Base-by-base conservation (phyloP, 2,329 filamentous ascomycete genomes). In the Colletotrichum sp. region DNA sequence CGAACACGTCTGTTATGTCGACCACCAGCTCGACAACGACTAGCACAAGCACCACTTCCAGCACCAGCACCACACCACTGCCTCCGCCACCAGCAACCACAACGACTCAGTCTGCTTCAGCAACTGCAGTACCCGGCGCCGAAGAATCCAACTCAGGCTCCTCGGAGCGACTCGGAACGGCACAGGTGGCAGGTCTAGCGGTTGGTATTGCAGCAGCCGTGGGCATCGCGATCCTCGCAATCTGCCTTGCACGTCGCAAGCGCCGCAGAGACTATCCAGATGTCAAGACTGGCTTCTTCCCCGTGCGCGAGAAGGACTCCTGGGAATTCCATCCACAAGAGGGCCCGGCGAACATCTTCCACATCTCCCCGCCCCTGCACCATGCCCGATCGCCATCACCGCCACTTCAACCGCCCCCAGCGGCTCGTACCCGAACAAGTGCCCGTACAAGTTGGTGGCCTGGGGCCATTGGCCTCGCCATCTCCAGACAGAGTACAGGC, bases 191-290 rank as follows among this genome's bases (percentile, higher is more conserved):
- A 30, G 77, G 77, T 13, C 62, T 78, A 9, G 56, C 77, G 15
- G 75, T 78, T 16, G 77, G 77, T 28, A 43, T 78, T 15, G 75
- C 70, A 8, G 77, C 72, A 18, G 77, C 74, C 1, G 16, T 76
- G 4, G 76, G 87, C 6, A 78, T 93, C 22, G 88, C 87, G 8
- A 79, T 91, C 32, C 85, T 85, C 6, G 80, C 89, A 15, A 86
- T 91, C 28, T 78, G 90, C 9, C 70, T 89, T 16, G 85, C 86
- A 5, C 84, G 88, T 61, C 83, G 82, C 66, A 79, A 83, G 10
- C 86, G 89, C n/a, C 84, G 83, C 66, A 85, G 81, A 79, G 85
- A 82, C 25, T 85, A 85, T 66, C 82, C 79, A 32, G 83, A 83
- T 22, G 79, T 82, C 65, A 85, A 85, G 77, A 84, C 81, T 5